phyloP scores from a whole-genome alignment of 2,329 filamentous ascomycete genomes.

The Aureobasidium mangrovei region DNA sequence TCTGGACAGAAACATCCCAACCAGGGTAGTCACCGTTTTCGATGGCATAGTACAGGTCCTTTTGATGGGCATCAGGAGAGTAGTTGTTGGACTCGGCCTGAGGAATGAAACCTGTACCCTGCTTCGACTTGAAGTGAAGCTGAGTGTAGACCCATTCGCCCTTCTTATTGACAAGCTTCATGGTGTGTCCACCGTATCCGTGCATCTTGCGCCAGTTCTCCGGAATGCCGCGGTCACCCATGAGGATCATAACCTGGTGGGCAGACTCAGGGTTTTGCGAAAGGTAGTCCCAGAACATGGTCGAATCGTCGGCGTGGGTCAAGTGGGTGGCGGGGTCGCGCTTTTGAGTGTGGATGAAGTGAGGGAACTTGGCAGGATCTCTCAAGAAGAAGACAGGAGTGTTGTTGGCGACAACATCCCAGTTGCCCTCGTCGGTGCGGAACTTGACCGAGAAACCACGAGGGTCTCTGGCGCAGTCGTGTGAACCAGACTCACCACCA shows the following conservation, averaged over 20 bases:
- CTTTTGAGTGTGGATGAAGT: conserved; percentile 69
- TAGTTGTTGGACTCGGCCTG: conserved; percentile 44
- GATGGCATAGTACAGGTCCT: conserved; percentile 45
- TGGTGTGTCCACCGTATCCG: conserved; percentile 44
- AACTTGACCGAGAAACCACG: conserved; percentile 67
- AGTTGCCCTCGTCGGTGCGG: conserved; percentile 64
- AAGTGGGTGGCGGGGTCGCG: conserved; percentile 62
- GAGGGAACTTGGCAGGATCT: conserved; percentile 63
- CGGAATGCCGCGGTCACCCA: conserved; percentile 48
- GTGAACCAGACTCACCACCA: conserved; percentile 62
- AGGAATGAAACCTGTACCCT: conserved; percentile 44
- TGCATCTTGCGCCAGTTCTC: conserved; percentile 49
- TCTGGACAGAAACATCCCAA: conserved; percentile 45
- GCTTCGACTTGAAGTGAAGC: conserved; percentile 45
- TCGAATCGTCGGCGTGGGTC: conserved; percentile 54
- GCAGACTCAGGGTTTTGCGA: conserved; percentile 46
- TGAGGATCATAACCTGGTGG: conserved; percentile 47
- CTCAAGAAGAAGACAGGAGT: conserved; percentile 69
- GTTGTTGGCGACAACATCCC: conserved; percentile 65
- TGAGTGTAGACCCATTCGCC: conserved; percentile 47
- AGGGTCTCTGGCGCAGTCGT: conserved; percentile 63
- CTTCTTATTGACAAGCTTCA: conserved; percentile 46
- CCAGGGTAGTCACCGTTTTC: conserved; percentile 45
- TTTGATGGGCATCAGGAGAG: conserved; percentile 44
- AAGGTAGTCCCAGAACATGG: conserved; percentile 59